A percentile compares a stretch with the other conserved stretches of the same genome.
Conservation (phyloP, 805 yeast genomes). For the Sugiyamaella lignohabitans region DNA sequence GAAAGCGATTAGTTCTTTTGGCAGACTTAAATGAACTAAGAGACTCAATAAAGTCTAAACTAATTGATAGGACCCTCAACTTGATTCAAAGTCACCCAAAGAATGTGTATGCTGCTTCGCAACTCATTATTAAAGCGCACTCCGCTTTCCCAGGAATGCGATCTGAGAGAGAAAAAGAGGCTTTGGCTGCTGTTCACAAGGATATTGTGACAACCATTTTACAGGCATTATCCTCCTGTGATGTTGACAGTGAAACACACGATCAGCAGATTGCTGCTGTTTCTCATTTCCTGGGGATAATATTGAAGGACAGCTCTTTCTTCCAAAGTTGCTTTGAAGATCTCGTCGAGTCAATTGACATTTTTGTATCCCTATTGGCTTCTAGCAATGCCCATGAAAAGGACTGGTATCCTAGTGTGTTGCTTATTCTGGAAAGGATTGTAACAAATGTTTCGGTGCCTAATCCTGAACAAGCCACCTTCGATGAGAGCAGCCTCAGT, state of each 20-base stretch:
- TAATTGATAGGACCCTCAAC: slow-evolving; percentile 20
- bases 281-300: slow-evolving; percentile 24
- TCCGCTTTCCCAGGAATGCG: slow-evolving; percentile 10
- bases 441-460: slow-evolving; percentile 50
- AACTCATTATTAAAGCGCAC: slow-evolving; percentile 15
- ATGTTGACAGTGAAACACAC: slow-evolving; percentile 5
- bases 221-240: slow-evolving; percentile 12
- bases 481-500: slow-evolving; percentile 16
- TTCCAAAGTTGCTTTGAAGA: slow-evolving; percentile 14
- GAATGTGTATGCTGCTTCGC: slow-evolving; percentile 21
- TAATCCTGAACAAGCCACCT: slow-evolving; percentile 31
- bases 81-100: slow-evolving; percentile 19
- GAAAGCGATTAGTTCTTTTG: slow-evolving; percentile 14
- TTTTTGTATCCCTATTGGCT: slow-evolving; percentile 16
- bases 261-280: slow-evolving; percentile 13
- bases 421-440: slow-evolving; percentile 50
- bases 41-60: slow-evolving; percentile 13
- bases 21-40: slow-evolving; percentile 23
- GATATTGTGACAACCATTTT: slow-evolving; percentile 12
- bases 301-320: slow-evolving; percentile 20
- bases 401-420: slow-evolving; percentile 54
- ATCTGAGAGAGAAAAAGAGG: slow-evolving; percentile 14
- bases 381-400: slow-evolving; percentile 7
- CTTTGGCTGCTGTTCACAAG: slow-evolving; percentile 11
- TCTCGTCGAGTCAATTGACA: slow-evolving; percentile 15